A percentile compares a stretch with the other conserved stretches of the same genome.
Conservation (phyloP, 306 rosid genomes). For the Quillaja saponaria region DNA sequence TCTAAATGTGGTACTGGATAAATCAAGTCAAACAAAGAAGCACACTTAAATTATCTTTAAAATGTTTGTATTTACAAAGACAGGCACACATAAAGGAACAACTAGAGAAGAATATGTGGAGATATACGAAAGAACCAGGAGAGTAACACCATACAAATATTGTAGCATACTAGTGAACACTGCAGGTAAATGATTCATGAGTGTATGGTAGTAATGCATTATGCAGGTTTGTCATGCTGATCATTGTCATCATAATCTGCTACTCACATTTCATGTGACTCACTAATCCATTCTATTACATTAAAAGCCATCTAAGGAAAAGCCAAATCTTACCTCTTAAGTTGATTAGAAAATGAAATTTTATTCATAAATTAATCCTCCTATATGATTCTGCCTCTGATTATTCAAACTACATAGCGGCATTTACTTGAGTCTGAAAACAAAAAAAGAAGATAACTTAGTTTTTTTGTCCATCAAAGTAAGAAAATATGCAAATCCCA, state of each 20-base stretch:
- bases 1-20: slow-evolving; percentile 11
- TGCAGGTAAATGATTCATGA: too few species aligned
- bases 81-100: neutral
- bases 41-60: slow-evolving; percentile 11
- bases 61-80: neutral
- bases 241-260: slow-evolving; percentile 17
- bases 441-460: too few species aligned
- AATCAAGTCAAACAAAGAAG: slow-evolving; percentile 3
- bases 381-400: too few species aligned
- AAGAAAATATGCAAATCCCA: too few species aligned
- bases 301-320: neutral
- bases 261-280: neutral
- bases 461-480: too few species aligned
- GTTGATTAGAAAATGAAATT: too few species aligned
- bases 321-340: neutral
- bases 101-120: neutral
- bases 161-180: too few species aligned
- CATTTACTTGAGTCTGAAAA: too few species aligned
- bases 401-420: too few species aligned
- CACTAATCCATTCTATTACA: neutral
- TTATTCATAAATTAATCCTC: too few species aligned
- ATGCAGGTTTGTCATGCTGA: too few species aligned
- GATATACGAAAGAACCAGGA: slow-evolving; percentile 1
- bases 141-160: neutral
- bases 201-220: too few species aligned